phyloP scores from a whole-genome alignment of 768 basidiomycete genomes.

The Piloderma croceum region DNA sequence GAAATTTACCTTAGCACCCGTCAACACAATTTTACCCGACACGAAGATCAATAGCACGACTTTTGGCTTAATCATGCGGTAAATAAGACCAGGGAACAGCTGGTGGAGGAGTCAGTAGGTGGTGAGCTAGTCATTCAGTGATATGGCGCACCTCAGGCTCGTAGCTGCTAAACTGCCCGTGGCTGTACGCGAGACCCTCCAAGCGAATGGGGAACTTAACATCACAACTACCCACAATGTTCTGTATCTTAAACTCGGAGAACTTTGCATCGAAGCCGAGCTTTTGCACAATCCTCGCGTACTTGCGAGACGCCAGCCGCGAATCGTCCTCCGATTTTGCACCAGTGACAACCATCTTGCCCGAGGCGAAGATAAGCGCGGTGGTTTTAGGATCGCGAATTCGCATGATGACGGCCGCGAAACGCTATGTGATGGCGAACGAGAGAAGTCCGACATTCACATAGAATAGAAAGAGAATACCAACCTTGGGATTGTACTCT shows the following conservation, averaged over 20 bases:
- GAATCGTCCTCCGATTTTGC: slow-evolving; percentile 99
- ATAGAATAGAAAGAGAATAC: slow-evolving; percentile 44
- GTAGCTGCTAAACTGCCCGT: slow-evolving; percentile 97
- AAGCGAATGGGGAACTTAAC: slow-evolving; percentile 98
- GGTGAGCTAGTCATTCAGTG: background rate
- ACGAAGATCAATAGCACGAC: slow-evolving; percentile 98
- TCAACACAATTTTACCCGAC: slow-evolving; percentile 97
- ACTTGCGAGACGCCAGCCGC: slow-evolving; percentile 93
- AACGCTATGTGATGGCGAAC: slow-evolving; percentile 76
- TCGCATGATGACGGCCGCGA: slow-evolving; percentile 99
- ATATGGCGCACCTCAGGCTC: slow-evolving; percentile 80
- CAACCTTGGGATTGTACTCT: slow-evolving; percentile 99
- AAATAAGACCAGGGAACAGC: slow-evolving; percentile 98
- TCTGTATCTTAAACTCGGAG: slow-evolving; percentile 99
- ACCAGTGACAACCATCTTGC: slow-evolving; percentile 99
- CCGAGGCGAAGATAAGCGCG: slow-evolving; percentile 97
- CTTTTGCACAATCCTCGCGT: slow-evolving; percentile 98
- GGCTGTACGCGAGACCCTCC: slow-evolving; percentile 94
- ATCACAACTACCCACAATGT: slow-evolving; percentile 97
- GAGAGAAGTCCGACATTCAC: slow-evolving; percentile 56
- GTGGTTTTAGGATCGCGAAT: slow-evolving; percentile 99
- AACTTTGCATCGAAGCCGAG: slow-evolving; percentile 99
- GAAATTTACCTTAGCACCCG: slow-evolving; percentile 88
- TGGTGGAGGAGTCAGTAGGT: slow-evolving; percentile 27
- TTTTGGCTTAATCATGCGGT: slow-evolving; percentile 99